Percentiles rank a stretch among this genome's conserved stretches.
phyloP scores from a whole-genome alignment of 2,329 filamentous ascomycete species.

The Stenocarpella maydis region DNA sequence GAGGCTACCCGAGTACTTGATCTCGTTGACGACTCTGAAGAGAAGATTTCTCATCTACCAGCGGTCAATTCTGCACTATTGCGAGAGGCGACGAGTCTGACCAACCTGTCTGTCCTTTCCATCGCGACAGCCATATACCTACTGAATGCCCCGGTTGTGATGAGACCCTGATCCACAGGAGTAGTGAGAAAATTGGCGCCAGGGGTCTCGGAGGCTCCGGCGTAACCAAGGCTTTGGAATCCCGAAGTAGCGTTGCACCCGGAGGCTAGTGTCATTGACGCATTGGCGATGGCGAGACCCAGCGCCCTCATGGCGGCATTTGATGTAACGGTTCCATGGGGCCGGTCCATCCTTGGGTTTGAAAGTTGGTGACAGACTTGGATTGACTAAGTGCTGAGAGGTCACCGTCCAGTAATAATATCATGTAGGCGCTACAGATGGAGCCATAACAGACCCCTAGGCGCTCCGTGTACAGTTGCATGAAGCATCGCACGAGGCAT shows the following conservation, averaged over 20 bases:
- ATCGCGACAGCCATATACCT: background rate
- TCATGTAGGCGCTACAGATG: background rate
- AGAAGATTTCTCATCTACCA: background rate
- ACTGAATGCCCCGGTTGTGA: background rate
- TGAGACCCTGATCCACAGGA: background rate
- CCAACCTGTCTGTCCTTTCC: background rate
- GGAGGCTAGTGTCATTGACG: background rate
- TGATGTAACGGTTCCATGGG: background rate
- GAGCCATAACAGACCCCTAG: background rate
- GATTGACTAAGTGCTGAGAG: background rate
- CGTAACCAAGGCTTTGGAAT: background rate
- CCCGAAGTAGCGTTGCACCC: background rate
- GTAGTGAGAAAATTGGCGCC: background rate
- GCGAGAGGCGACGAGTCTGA: background rate
- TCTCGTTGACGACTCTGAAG: background rate
- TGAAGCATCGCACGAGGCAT: background rate
- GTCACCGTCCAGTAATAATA: background rate
- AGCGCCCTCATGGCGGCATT: background rate
- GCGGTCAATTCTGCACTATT: background rate
- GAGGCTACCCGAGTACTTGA: background rate
- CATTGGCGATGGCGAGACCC: background rate
- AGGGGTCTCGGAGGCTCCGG: background rate
- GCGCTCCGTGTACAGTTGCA: background rate
- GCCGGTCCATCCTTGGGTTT: background rate
- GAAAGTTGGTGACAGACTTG: background rate